Evolutionary conservation across 179 eudicot species (phyloP).

Genomic region (Spinacia oleracea): DNA sequence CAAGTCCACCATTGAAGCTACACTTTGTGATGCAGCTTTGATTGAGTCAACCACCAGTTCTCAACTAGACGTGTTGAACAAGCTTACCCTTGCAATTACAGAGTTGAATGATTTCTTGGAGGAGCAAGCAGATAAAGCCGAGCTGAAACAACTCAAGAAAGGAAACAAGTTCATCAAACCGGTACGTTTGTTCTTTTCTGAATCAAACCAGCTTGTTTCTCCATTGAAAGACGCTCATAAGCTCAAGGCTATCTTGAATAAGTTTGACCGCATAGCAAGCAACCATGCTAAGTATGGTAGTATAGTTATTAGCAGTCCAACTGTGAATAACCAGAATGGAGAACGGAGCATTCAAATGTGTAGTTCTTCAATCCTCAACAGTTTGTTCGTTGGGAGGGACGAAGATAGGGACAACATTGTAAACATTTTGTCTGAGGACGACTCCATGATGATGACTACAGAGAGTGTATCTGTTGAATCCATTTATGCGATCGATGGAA

Average conservation of each 20-base stretch:
- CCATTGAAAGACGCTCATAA: conserved; percentile 1
- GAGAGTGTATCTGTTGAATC: conserved; percentile 1
- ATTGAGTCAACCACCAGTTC: background rate
- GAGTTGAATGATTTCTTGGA: conserved; percentile 2
- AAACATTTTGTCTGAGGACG: background rate
- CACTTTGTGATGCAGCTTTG: conserved; percentile 15
- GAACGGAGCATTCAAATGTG: too few relatives aligned
- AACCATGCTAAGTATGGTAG: background rate
- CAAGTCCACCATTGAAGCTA: conserved; percentile 13
- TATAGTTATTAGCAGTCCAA: background rate
- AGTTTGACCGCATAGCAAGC: background rate
- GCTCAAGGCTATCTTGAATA: background rate
- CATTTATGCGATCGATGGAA: conserved; percentile 20
- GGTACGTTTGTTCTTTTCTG: conserved; percentile 14
- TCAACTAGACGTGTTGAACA: conserved; percentile 5
- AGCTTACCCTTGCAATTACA: background rate
- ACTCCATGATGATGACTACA: too few relatives aligned
- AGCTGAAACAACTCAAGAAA: conserved; percentile 3
- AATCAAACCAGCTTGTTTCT: conserved; percentile 9
- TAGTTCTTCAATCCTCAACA: background rate
- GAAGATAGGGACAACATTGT: conserved; percentile 5
- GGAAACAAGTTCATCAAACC: conserved; percentile 9
- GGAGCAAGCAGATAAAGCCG: conserved; percentile 1
- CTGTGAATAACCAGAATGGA: background rate
- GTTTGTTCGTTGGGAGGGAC: conserved; percentile 5